These are phyloP conservation scores for Pythium graminicola DNA, from an alignment of 352 stramenopile genomes.

Conservation along the genomic window DNA sequence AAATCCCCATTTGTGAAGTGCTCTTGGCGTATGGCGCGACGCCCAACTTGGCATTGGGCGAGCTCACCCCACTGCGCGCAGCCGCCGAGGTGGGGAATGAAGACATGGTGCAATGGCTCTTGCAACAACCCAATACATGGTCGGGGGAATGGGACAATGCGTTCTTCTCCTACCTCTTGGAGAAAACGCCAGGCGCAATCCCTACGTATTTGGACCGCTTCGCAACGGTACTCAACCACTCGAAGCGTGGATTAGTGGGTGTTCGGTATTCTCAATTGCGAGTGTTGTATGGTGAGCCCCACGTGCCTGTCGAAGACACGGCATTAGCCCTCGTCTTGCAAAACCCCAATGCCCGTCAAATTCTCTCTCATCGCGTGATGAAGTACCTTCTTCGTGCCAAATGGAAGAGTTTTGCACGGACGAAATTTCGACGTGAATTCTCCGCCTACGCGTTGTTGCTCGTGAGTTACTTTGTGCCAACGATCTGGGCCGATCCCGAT, in stretches of 20 bases:
- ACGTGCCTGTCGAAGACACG: conserved; percentile 39
- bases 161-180: conserved; percentile 50
- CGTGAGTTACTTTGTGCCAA: conserved; percentile 48
- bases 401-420: conserved; percentile 49
- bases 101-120: conserved; percentile 44
- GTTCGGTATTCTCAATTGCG: conserved; percentile 47
- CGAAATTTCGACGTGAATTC: conserved; percentile 50
- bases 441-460: conserved; percentile 41
- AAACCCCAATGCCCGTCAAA: conserved; percentile 31
- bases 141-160: conserved; percentile 33
- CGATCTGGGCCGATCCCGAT: conserved; percentile 44
- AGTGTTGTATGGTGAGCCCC: conserved; percentile 43
- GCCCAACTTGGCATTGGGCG: conserved; percentile 28
- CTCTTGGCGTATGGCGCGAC: conserved; percentile 38
- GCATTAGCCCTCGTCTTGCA: conserved; percentile 38
- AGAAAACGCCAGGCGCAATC: conserved; percentile 38
- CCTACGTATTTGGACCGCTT: conserved; percentile 49
- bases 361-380: conserved; percentile 54
- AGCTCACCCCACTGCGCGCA: conserved; percentile 44
- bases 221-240: conserved; percentile 39
- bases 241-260: conserved; percentile 35
- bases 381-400: conserved; percentile 46
- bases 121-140: conserved; percentile 34
- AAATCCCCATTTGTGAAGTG: conserved; percentile 40
- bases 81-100: conserved; percentile 49